Conservation (phyloP, 805 yeast genomes). For the Starmerella riodocensis region DNA sequence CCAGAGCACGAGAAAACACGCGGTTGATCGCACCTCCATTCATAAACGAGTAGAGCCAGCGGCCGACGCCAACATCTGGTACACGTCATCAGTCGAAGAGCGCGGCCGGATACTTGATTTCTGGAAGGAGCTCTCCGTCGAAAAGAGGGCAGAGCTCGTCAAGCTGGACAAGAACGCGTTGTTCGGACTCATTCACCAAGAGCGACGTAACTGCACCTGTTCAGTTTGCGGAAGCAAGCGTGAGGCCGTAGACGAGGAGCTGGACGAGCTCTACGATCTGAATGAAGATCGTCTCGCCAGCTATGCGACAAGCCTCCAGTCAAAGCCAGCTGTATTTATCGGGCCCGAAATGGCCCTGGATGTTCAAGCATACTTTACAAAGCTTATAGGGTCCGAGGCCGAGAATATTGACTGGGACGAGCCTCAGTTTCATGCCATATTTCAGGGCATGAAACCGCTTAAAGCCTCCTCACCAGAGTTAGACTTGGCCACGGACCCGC, state of each 20-base stretch:
- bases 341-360: background rate
- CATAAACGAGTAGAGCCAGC: background rate
- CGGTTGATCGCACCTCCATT: too few relatives aligned
- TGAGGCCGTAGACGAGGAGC: slow-evolving; percentile 57
- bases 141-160: slow-evolving; percentile 47
- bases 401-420: background rate
- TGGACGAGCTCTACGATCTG: slow-evolving; percentile 58
- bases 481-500: too few relatives aligned
- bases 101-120: slow-evolving; percentile 31
- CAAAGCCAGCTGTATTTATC: background rate
- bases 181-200: slow-evolving; percentile 47
- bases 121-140: slow-evolving; percentile 56
- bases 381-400: background rate
- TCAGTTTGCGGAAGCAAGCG: slow-evolving; percentile 65
- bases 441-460: background rate
- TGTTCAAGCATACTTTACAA: background rate
- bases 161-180: slow-evolving; percentile 58
- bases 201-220: slow-evolving; percentile 51
- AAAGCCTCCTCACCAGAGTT: too few relatives aligned
- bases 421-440: background rate
- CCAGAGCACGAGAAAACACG: too few relatives aligned
- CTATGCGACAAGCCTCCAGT: background rate
- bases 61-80: background rate
- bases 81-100: background rate
- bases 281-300: slow-evolving; percentile 31